A percentile compares a stretch with the other conserved stretches of the same genome.
Conservation (phyloP, 345 rosid species). For the Luvunga scandens region DNA sequence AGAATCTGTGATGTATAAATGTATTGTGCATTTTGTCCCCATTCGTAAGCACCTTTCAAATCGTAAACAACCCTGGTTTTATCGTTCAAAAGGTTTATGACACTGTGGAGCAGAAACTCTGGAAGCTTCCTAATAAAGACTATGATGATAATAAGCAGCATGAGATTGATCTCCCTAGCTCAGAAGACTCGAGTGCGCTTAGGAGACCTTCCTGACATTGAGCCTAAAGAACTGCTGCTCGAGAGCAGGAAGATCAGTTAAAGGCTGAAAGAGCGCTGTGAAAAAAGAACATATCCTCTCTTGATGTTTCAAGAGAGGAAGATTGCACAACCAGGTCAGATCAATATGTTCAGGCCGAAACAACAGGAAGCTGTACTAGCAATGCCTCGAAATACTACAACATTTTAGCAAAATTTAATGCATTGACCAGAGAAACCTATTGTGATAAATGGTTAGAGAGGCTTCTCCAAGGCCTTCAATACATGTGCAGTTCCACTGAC, state of each 20-base stretch:
- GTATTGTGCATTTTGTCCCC: constrained; percentile 92
- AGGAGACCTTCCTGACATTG: constrained; percentile 67
- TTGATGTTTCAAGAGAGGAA: constrained; percentile 83
- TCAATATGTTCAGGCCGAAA: constrained; percentile 50
- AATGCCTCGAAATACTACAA: constrained; percentile 41
- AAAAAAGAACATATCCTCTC: constrained; percentile 39
- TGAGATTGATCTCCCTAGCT: constrained; percentile 69
- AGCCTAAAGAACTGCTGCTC: constrained; percentile 27
- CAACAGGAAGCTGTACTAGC: constrained; percentile 79
- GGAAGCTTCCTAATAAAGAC: constrained; percentile 71
- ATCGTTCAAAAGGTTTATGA: constrained; percentile 84
- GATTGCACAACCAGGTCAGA: constrained; percentile 39
- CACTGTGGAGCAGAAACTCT: constrained; percentile 56
- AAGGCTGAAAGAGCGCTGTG: constrained; percentile 31
- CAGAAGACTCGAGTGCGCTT: constrained; percentile 63
- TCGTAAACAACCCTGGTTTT: constrained; percentile 83
- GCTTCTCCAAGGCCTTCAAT: constrained; percentile 79
- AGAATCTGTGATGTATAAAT: constrained; percentile 95
- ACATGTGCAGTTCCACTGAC: constrained; percentile 52
- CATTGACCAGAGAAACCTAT: constrained; percentile 63
- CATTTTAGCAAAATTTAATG: constrained; percentile 56
- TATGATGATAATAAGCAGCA: constrained; percentile 70
- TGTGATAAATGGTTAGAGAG: constrained; percentile 88
- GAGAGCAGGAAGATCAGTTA: constrained; percentile 40
- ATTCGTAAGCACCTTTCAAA: constrained; percentile 75